phyloP scores from a whole-genome alignment of 2,329 filamentous ascomycete genomes.

The Neopestalotiopsis sp. region DNA sequence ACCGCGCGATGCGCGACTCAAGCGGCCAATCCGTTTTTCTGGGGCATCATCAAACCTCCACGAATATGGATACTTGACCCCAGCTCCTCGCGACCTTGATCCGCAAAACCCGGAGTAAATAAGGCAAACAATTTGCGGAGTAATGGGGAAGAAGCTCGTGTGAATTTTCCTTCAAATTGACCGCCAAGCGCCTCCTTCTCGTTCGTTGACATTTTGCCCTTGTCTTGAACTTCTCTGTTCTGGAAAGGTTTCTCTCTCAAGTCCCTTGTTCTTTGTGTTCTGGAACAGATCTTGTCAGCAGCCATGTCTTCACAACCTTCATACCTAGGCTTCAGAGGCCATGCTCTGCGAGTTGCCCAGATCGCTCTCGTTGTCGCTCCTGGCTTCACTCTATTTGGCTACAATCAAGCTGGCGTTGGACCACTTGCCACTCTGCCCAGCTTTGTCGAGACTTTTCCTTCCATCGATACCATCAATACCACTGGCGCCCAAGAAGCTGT shows the following conservation, averaged over 20 bases:
- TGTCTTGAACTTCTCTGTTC: neutral
- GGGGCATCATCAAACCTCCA: neutral
- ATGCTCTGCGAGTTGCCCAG: slow-evolving; percentile 41
- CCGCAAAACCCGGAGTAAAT: neutral
- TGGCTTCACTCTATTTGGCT: slow-evolving; percentile 46
- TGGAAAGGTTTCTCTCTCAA: neutral
- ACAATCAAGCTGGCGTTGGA: slow-evolving; percentile 45
- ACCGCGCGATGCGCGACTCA: neutral
- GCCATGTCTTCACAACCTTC: slow-evolving; percentile 6
- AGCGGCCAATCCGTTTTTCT: neutral
- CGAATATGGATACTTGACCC: slow-evolving; percentile 1
- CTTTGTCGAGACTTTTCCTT: slow-evolving; percentile 41
- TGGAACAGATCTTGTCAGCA: neutral
- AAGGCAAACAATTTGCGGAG: neutral
- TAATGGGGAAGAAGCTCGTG: neutral
- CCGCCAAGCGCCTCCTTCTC: neutral
- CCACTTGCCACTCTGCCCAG: slow-evolving; percentile 39
- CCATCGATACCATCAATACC: slow-evolving; percentile 43
- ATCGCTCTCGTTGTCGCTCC: slow-evolving; percentile 49
- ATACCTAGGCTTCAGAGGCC: slow-evolving; percentile 40
- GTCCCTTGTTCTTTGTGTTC: neutral
- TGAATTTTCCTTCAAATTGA: neutral
- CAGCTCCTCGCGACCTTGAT: neutral
- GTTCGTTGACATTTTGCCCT: neutral
- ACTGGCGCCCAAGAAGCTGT: slow-evolving; percentile 31